phyloP scores from a whole-genome alignment of 352 stramenopile genomes.

The Phytophthora hibernalis region DNA sequence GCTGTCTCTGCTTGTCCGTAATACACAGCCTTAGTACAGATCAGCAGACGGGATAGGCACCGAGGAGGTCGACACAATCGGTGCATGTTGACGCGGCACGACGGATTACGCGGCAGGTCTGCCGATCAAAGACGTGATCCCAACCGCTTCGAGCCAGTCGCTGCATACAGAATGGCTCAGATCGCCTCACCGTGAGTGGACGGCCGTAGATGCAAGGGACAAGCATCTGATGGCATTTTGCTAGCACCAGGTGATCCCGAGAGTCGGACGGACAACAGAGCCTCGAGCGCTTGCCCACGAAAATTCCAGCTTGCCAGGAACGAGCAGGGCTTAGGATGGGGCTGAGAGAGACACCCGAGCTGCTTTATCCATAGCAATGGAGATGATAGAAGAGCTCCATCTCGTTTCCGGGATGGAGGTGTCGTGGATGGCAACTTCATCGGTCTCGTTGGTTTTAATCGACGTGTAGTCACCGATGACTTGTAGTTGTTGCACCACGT shows the following conservation, averaged over 20 bases:
- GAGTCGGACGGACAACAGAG: background rate
- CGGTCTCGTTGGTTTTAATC: no score
- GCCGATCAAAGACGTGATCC: conserved; percentile 18
- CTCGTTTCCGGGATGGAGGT: no score
- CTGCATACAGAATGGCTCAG: background rate
- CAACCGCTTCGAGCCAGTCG: background rate
- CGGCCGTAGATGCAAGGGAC: background rate
- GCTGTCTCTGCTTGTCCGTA: background rate
- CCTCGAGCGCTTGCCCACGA: background rate
- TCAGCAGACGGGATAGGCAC: conserved; percentile 2
- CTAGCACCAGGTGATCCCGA: background rate
- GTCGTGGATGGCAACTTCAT: no score
- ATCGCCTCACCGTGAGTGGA: background rate
- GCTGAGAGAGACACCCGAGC: background rate
- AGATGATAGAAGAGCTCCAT: background rate
- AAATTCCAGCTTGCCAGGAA: background rate
- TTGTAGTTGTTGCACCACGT: no score
- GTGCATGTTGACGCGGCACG: conserved; percentile 18
- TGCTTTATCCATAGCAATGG: background rate
- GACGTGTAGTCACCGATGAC: no score
- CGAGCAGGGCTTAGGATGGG: background rate
- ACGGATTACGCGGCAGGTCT: conserved; percentile 10
- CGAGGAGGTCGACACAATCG: conserved; percentile 17
- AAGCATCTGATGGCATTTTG: background rate
- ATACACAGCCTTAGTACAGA: background rate